Evolutionary conservation across 2,329 filamentous ascomycete genomes (phyloP).

Genomic region (Tolypocladium tropicale): DNA sequence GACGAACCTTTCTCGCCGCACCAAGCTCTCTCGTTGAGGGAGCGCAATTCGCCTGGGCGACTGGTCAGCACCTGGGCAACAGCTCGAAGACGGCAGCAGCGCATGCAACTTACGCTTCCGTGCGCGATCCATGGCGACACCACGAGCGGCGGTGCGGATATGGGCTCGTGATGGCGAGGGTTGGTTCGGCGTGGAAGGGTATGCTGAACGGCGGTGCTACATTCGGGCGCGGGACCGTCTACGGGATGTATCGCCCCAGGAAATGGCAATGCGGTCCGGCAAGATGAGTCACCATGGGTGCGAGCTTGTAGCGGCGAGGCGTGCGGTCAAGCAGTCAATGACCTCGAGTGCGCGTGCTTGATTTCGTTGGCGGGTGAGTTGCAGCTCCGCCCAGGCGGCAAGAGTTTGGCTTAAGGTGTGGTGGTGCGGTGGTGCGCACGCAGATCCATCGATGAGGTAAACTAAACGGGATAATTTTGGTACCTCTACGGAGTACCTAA

Average conservation of each 20-base stretch:
- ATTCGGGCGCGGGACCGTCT: conserved; percentile 36
- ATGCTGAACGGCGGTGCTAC: conserved; percentile 25
- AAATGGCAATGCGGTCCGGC: conserved; percentile 22
- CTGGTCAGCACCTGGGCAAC: conserved; percentile 7
- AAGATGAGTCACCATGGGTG: conserved; percentile 29
- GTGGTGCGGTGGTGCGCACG: not conserved
- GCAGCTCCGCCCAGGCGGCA: not conserved
- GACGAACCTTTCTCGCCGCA: conserved; percentile 69
- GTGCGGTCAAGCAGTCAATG: not conserved
- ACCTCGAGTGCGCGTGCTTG: not conserved
- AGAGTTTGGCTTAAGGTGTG: not conserved
- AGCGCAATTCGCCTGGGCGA: conserved; percentile 73
- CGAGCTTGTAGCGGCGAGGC: conserved; percentile 8
- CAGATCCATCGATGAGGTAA: not conserved
- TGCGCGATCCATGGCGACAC: conserved; percentile 50
- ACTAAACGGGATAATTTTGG: no score
- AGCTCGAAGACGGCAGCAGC: not conserved
- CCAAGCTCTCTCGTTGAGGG: conserved; percentile 82
- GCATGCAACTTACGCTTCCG: conserved; percentile 44
- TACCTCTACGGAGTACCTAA: no score
- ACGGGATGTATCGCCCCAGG: conserved; percentile 27
- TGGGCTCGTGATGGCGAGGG: not conserved
- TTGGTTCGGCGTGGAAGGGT: not conserved
- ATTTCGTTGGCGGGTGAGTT: not conserved
- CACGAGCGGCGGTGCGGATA: not conserved